phyloP scores from a whole-genome alignment of 2,329 filamentous ascomycete genomes.

The Trichoderma sp. region DNA sequence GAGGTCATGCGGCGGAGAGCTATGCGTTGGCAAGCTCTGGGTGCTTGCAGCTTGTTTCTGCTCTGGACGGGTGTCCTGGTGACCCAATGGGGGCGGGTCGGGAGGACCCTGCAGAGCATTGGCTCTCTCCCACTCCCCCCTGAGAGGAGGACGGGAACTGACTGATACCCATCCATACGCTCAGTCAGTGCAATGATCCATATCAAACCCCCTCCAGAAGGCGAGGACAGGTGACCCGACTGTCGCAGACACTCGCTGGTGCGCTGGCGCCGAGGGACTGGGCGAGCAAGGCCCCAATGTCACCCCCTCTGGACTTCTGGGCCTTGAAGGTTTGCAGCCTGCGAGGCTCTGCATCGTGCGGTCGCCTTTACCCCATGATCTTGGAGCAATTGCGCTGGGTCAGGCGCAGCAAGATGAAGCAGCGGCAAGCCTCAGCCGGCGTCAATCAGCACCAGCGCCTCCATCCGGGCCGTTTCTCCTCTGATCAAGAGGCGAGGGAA shows the following conservation, averaged over 20 bases:
- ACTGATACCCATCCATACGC: too few relatives aligned
- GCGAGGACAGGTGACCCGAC: constrained; percentile 19
- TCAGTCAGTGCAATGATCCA: background rate
- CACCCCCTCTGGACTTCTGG: background rate
- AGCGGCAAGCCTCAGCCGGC: background rate
- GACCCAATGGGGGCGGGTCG: constrained; percentile 20
- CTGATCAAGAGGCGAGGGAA: background rate
- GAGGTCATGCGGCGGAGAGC: constrained; percentile 22
- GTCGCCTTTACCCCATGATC: constrained; percentile 12
- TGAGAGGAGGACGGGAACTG: background rate
- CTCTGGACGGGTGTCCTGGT: constrained; percentile 19
- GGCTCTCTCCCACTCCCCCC: constrained; percentile 14
- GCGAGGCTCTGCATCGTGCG: constrained; percentile 14
- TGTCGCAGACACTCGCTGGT: constrained; percentile 21
- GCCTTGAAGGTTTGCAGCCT: background rate
- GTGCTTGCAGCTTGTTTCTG: constrained; percentile 14
- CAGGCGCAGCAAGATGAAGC: constrained; percentile 21
- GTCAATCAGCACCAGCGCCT: constrained; percentile 3
- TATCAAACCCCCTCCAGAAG: background rate
- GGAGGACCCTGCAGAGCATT: constrained; percentile 20
- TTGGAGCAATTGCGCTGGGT: constrained; percentile 18
- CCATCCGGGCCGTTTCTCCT: constrained; percentile 6
- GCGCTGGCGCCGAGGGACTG: constrained; percentile 22
- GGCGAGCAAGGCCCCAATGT: constrained; percentile 20
- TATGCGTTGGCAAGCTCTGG: constrained; percentile 21